Conservation (phyloP, 2,329 filamentous ascomycete species). For the Epichloe coenophiala region DNA sequence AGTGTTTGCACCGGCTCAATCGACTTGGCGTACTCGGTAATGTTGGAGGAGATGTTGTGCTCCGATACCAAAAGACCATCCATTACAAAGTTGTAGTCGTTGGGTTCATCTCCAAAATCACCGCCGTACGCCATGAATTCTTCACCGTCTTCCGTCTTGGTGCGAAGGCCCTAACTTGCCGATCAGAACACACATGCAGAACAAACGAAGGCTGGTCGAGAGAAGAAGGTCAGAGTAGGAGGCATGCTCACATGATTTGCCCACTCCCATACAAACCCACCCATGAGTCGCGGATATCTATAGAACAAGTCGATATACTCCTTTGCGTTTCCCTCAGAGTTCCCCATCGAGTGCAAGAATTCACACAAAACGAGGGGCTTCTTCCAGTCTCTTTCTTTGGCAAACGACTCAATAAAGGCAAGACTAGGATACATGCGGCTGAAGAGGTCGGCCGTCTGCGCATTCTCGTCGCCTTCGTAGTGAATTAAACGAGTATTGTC, state of each 20-base stretch:
- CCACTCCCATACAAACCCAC: constrained; percentile 55
- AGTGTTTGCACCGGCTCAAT: constrained; percentile 45
- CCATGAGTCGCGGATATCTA: constrained; percentile 35
- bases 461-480: constrained; percentile 49
- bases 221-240: background rate
- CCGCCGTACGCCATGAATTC: constrained; percentile 45
- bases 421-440: constrained; percentile 51
- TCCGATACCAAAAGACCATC: constrained; percentile 34
- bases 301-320: constrained; percentile 57
- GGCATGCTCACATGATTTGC: constrained; percentile 32
- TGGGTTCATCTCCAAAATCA: constrained; percentile 46
- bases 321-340: constrained; percentile 52
- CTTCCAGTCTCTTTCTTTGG: constrained; percentile 26
- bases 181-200: background rate
- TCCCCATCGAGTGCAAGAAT: constrained; percentile 54
- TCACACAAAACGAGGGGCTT: constrained; percentile 47
- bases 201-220: background rate
- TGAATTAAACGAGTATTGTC: constrained; percentile 48
- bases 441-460: constrained; percentile 47
- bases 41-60: constrained; percentile 37
- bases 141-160: constrained; percentile 26
- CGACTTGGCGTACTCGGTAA: constrained; percentile 42
- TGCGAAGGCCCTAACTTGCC: constrained; percentile 22
- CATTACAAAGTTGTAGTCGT: constrained; percentile 46
- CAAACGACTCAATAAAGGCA: constrained; percentile 27